Conservation (phyloP, 1,284 basidiomycete genomes). For the Cutaneotrichosporon sp. region DNA sequence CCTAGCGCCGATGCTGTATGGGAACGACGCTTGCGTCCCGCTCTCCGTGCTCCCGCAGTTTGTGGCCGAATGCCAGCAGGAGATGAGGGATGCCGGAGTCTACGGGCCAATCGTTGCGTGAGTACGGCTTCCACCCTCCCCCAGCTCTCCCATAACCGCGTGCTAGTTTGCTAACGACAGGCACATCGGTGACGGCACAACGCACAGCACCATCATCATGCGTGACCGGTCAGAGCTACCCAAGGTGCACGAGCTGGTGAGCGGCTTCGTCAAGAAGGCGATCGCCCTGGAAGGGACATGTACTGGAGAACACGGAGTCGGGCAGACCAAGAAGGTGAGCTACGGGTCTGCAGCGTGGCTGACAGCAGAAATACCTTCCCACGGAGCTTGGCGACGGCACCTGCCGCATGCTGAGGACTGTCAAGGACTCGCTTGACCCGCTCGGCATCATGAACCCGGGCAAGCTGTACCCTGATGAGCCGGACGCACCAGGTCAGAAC, state of each 20-base stretch:
- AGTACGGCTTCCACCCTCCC: not conserved
- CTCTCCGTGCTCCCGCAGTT: conserved; percentile 73
- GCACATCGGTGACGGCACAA: conserved; percentile 78
- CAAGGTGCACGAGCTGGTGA: conserved; percentile 10
- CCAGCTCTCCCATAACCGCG: not conserved
- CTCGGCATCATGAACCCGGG: conserved; percentile 75
- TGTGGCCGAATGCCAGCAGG: conserved; percentile 71
- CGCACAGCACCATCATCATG: conserved; percentile 39
- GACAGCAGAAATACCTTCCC: conserved; percentile 54
- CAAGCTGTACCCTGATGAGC: conserved; percentile 56
- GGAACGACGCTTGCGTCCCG: conserved; percentile 82
- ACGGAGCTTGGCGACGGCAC: conserved; percentile 74
- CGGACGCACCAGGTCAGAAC: not conserved
- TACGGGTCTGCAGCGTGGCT: not conserved
- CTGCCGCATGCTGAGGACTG: conserved; percentile 69
- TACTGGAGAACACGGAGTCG: conserved; percentile 75
- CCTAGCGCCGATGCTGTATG: conserved; percentile 64
- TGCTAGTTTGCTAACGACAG: not conserved
- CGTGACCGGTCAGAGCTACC: conserved; percentile 14
- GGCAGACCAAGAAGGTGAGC: conserved; percentile 65
- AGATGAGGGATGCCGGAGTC: conserved; percentile 64
- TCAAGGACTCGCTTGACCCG: conserved; percentile 73
- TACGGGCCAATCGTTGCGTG: conserved; percentile 59
- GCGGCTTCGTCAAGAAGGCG: conserved; percentile 17
- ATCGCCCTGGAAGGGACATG: conserved; percentile 53